Evolutionary conservation across 169 alveolate species (phyloP), one percentile per base, ranked within the genome.

Genomic region (Ichthyophthirius multifiliis): DNA sequence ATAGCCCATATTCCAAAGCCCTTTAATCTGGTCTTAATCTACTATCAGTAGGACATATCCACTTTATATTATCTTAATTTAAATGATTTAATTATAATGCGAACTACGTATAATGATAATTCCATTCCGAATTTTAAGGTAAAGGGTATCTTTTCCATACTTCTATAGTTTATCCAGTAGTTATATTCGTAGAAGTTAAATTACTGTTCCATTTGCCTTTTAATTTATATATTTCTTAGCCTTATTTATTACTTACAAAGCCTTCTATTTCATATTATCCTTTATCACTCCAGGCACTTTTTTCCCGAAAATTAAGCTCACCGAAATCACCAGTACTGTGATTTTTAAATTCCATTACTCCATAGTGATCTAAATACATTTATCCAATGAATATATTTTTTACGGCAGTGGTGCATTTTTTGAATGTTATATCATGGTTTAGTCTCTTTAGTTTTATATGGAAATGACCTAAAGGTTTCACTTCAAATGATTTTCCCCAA

Each of bases 11-110:
- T 64, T 92, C 96, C 74, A 92, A 79, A 23, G 91, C 89, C 63
- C 93, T 74, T 76, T 92, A 75, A 82, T 92, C 96, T 0, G 91
- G 88, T 63, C 96, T 78, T 46, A 90, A 82, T 78, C 96, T 86
- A 18, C 90, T 78, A 83, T 92, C 96, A 0, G 96, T 89, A 30
- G 71, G 83, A 0, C 94, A 88, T 20, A 92, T 37, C 30, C 9
- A 34, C 55, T 65, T 62, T 27, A 80, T 83, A 73, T 84, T 45
- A 46, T 83, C 90, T 27, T 83, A 78, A 9, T 87, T 91, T 5
- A 89, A 74, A 32, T 86, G 81, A 77, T 92, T 92, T 7, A 85
- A 63, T 41, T 85, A 31, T 27, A 86, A 13, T 43, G 75, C 65
- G 46, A 65, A 83, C 1, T 75, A n/a, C 6, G 87, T 43, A 27